Base-by-base conservation (phyloP, 2,329 filamentous ascomycete genomes). In the Trichoderma hamatum region DNA sequence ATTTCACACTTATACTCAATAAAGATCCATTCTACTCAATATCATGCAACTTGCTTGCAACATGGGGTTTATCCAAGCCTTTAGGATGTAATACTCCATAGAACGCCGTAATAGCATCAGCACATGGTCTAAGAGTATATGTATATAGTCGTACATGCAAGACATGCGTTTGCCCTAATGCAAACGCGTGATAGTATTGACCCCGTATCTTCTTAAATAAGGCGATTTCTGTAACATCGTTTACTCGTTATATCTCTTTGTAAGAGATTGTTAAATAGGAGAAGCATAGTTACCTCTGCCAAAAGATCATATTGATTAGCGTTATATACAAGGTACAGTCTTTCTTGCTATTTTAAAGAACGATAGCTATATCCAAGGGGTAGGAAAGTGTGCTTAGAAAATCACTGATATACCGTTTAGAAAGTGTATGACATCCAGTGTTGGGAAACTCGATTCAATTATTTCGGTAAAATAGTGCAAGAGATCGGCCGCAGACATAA, bases 291-390 rank as follows among this genome's bases (percentile, higher is more conserved):
- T n/a, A 11, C 11, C n/a, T 36, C 46, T 13, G 1, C n/a, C 10
- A 49, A 10, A 36, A 36, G 5, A 14, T 36, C 34, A 13, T 10
- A 6, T 10, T 13, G 34, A 36, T 36, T 24, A 5, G 4, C 10
- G 5, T 10, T n/a, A 13, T 10, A 24, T 13, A n/a, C 24, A 24
- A 3, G 7, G 9, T 24, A 49, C n/a, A 2, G 10, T 13, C n/a
- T 10, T 24, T 4, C 1, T n/a, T n/a, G 11, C 10, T 5, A 24
- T 13, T 1, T 3, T 13, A 5, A 13, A 3, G 5, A 21, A 5
- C 16, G 0, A 5, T 5, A 13, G 1, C 3, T 2, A 14, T 3
- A 49, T 5, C 2, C 3, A 49, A 6, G 46, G 21, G 0, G 3
- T 13, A 5, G 5, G 1, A 5, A 24, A 24, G 46, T 49, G 13